Conservation (phyloP, 768 basidiomycete species). For the Termitomyces sp. region DNA sequence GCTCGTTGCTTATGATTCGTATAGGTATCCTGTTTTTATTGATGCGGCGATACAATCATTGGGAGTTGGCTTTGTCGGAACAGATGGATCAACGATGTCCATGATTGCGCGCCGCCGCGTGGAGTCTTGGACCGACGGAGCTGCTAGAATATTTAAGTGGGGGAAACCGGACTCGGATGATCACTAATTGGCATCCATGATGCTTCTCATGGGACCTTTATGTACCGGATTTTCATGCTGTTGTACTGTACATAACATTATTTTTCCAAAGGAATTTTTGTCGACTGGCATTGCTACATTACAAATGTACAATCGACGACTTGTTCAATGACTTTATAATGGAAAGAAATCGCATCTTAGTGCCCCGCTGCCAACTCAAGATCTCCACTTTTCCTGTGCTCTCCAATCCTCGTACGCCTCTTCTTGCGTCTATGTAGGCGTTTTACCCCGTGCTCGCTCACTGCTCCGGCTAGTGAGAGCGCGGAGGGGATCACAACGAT, state of each 20-base stretch:
- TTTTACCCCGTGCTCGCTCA: conserved; percentile 25
- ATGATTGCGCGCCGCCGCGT: conserved; percentile 61
- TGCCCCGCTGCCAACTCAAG: background rate
- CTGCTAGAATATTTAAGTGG: conserved; percentile 50
- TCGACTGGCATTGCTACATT: background rate
- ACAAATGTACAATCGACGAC: background rate
- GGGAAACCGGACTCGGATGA: conserved; percentile 52
- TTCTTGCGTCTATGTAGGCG: conserved; percentile 23
- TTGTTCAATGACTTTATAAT: background rate
- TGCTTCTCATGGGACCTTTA: background rate
- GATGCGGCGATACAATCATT: conserved; percentile 69
- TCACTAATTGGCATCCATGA: conserved; percentile 30
- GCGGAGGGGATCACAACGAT: conserved; percentile 35
- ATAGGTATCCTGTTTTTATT: conserved; percentile 68
- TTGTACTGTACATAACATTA: conserved; percentile 2
- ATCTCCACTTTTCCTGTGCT: background rate
- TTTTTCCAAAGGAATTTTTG: background rate
- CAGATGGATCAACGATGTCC: conserved; percentile 68
- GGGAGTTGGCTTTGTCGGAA: conserved; percentile 68
- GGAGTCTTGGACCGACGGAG: conserved; percentile 59
- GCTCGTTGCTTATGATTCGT: background rate
- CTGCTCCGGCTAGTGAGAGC: conserved; percentile 26
- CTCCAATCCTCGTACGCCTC: background rate
- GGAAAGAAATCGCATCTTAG: background rate
- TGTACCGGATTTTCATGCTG: background rate